Conservation (phyloP, 75 land plant species). For the Pinus tabuliformis region DNA sequence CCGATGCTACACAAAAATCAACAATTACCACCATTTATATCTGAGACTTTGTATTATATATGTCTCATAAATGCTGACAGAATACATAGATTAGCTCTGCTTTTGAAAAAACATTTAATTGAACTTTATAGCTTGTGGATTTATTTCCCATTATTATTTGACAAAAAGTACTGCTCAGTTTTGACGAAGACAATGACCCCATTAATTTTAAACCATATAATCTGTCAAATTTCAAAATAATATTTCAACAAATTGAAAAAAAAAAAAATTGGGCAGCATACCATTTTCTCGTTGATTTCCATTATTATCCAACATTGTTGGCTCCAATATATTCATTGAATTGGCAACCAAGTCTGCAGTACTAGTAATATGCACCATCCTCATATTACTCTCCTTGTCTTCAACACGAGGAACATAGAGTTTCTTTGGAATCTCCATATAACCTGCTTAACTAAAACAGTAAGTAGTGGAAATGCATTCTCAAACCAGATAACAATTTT, state of each 20-base stretch:
- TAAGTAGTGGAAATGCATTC: too few relatives aligned
- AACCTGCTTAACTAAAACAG: too few relatives aligned
- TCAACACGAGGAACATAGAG: conserved; percentile 93
- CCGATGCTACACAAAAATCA: not conserved
- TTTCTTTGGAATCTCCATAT: conserved; percentile 33
- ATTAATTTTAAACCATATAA: not conserved
- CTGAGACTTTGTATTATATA: not conserved
- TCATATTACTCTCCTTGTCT: conserved; percentile 88
- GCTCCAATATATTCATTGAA: conserved; percentile 93
- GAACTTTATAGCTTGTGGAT: not conserved
- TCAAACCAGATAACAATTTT: too few relatives aligned
- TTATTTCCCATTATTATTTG: not conserved
- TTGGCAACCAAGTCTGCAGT: conserved; percentile 70
- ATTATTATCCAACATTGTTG: conserved; percentile 44
- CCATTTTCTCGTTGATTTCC: conserved; percentile 89
- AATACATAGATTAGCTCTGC: not conserved
- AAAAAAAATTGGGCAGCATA: conserved; percentile 13
- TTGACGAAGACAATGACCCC: not conserved
- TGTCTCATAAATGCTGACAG: not conserved
- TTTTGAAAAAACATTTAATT: not conserved
- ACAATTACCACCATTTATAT: not conserved
- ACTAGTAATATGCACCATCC: conserved; percentile 70
- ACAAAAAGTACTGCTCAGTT: not conserved
- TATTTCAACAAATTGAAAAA: not conserved
- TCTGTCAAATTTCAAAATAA: not conserved